Evolutionary conservation across 2,329 filamentous ascomycete genomes (phyloP).

Genomic region (Aspergillus novofumigatus): DNA sequence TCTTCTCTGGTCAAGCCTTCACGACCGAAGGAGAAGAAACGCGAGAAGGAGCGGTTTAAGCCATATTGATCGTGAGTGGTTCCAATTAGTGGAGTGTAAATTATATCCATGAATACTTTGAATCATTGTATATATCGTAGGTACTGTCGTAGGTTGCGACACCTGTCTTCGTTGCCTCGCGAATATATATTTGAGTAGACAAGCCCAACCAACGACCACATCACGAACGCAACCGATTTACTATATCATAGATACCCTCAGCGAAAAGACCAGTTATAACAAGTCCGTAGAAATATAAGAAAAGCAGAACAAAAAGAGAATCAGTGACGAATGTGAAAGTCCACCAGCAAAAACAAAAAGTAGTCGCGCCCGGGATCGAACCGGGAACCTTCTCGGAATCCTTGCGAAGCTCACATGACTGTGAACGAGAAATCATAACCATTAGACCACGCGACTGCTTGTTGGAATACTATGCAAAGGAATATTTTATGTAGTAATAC

Average conservation of each 20-base stretch:
- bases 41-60: slow-evolving; percentile 35
- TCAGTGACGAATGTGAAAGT: too few species aligned
- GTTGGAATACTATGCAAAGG: background rate
- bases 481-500: background rate
- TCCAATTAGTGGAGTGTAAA: background rate
- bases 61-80: slow-evolving; percentile 27
- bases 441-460: slow-evolving; percentile 20
- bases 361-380: slow-evolving; percentile 23
- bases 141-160: background rate
- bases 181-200: slow-evolving; percentile 10
- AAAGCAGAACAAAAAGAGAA: slow-evolving; percentile 1
- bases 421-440: slow-evolving; percentile 23
- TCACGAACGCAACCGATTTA: background rate
- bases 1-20: slow-evolving; percentile 18
- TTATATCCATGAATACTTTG: background rate
- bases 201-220: background rate
- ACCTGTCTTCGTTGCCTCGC: too few species aligned
- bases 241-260: background rate
- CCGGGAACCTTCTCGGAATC: slow-evolving; percentile 16
- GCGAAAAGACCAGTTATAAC: background rate
- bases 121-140: background rate
- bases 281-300: background rate
- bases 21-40: slow-evolving; percentile 31
- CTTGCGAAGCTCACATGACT: slow-evolving; percentile 1
- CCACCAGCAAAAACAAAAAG: slow-evolving; percentile 2